phyloP scores from a whole-genome alignment of 2,329 filamentous ascomycete species.

The Fusarium multiceps region DNA sequence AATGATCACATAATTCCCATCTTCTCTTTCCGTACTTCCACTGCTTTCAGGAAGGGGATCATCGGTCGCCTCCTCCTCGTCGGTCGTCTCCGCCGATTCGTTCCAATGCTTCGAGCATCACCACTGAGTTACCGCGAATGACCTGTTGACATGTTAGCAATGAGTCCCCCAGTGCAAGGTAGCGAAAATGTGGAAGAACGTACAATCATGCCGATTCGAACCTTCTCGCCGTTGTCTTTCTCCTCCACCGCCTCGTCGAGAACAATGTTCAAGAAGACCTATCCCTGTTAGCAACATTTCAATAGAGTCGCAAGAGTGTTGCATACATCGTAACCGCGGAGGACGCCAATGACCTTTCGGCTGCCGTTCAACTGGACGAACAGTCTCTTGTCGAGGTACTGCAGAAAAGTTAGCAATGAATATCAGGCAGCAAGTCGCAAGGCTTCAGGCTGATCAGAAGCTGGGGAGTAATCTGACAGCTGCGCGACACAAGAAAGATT shows the following conservation, averaged over 20 bases:
- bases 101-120: constrained; percentile 91
- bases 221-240: constrained; percentile 90
- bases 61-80: constrained; percentile 52
- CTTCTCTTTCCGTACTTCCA: constrained; percentile 17
- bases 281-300: constrained; percentile 19
- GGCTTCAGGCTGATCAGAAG: neutral
- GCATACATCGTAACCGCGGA: constrained; percentile 93
- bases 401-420: constrained; percentile 44
- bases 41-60: constrained; percentile 1
- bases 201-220: constrained; percentile 91
- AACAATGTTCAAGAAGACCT: constrained; percentile 99
- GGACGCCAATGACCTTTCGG: constrained; percentile 93
- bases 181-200: constrained; percentile 49
- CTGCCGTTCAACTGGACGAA: constrained; percentile 98
- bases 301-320: neutral
- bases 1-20: constrained; percentile 42
- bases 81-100: constrained; percentile 73
- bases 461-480: too few species aligned
- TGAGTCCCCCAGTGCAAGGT: accelerated
- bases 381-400: constrained; percentile 99
- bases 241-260: constrained; percentile 97
- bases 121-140: constrained; percentile 96
- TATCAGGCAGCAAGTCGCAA: constrained; percentile 3
- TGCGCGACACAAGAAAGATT: neutral
- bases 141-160: constrained; percentile 66